phyloP scores from a whole-genome alignment of 164 flowering plant species.

The Umbellularia californica region DNA sequence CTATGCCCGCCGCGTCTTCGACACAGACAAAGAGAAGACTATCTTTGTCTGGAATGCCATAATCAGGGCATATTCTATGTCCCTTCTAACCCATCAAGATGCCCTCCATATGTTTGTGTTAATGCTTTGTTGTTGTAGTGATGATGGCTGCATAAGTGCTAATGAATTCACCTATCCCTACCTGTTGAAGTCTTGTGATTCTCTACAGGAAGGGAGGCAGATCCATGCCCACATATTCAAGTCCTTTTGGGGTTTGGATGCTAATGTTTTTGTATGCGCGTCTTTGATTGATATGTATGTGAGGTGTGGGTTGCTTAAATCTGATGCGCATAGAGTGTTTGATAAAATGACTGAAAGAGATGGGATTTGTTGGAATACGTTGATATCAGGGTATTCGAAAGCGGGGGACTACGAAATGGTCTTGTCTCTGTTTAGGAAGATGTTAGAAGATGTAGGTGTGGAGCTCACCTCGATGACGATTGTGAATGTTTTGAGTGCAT shows the following conservation, averaged over 20 bases:
- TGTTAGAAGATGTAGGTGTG: slow-evolving; percentile 20
- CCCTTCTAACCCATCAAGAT: background rate
- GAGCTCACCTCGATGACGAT: slow-evolving; percentile 31
- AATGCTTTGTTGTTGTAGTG: background rate
- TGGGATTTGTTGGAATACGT: slow-evolving; percentile 26
- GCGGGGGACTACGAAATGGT: slow-evolving; percentile 18
- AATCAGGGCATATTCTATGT: slow-evolving; percentile 1
- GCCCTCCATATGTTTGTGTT: background rate
- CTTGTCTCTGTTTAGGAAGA: slow-evolving; percentile 25
- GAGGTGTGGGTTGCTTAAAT: slow-evolving; percentile 13
- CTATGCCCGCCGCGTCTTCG: background rate
- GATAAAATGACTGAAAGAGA: slow-evolving; percentile 22
- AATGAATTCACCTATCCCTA: slow-evolving; percentile 7
- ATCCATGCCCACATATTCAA: slow-evolving; percentile 12
- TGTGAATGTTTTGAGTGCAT: slow-evolving; percentile 29
- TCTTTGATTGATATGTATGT: slow-evolving; percentile 22
- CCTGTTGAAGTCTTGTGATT: slow-evolving; percentile 6
- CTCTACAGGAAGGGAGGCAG: background rate
- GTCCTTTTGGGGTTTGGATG: slow-evolving; percentile 8
- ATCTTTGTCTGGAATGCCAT: slow-evolving; percentile 5
- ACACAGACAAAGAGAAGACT: background rate
- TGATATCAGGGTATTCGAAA: slow-evolving; percentile 31
- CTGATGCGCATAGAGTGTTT: slow-evolving; percentile 28
- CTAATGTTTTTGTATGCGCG: slow-evolving; percentile 17
- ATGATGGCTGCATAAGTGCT: background rate